Conservation (phyloP, 2,329 filamentous ascomycete genomes). For the Stagonosporopsis chrysanthemi region DNA sequence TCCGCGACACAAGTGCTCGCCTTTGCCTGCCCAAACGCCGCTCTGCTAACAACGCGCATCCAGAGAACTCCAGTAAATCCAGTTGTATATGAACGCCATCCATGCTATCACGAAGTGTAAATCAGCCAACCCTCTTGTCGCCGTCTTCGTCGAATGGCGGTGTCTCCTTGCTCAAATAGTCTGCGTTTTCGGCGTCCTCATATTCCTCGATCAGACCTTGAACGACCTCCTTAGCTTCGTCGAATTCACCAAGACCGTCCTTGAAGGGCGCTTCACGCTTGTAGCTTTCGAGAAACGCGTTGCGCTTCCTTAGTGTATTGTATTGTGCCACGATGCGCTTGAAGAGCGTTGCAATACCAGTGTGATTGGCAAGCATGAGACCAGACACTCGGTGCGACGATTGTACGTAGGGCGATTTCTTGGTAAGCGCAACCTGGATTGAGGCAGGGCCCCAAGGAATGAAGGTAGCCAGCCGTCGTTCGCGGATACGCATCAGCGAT, state of each 20-base stretch:
- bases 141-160: conserved; percentile 49
- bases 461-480: conserved; percentile 91
- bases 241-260: conserved; percentile 91
- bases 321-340: conserved; percentile 93
- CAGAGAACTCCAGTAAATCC: conserved; percentile 20
- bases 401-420: conserved; percentile 93
- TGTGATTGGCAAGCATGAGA: conserved; percentile 97
- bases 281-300: conserved; percentile 95
- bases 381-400: conserved; percentile 95
- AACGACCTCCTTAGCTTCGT: conserved; percentile 91
- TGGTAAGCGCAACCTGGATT: conserved; percentile 95
- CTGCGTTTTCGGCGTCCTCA: conserved; percentile 88
- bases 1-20: conserved; percentile 13
- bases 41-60: conserved; percentile 3
- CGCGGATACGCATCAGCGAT: conserved; percentile 92
- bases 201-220: conserved; percentile 92
- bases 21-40: conserved; percentile 21
- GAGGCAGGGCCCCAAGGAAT: conserved; percentile 98
- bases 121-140: conserved; percentile 38
- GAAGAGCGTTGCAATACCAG: conserved; percentile 95
- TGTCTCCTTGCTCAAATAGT: conserved; percentile 81
- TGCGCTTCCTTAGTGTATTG: conserved; percentile 91
- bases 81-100: conserved; percentile 15
- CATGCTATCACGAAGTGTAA: conserved; percentile 1
- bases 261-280: conserved; percentile 94